Percentiles rank a stretch among this genome's conserved stretches.
Conservation (phyloP, 176 grass and related monocot species). For the Rhynchospora tenuis region DNA sequence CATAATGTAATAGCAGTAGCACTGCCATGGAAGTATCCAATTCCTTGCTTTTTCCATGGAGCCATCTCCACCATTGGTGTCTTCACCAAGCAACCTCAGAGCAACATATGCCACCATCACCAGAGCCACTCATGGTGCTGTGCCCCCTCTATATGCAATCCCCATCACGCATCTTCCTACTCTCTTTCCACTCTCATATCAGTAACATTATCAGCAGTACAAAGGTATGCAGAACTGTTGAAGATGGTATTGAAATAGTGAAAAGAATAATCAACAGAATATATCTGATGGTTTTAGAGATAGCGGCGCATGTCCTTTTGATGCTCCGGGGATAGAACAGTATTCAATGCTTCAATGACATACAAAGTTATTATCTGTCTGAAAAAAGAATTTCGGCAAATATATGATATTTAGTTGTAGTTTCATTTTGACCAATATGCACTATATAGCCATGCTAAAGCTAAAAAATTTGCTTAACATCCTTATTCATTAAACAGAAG, state of each 20-base stretch:
- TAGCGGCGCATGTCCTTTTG: conserved; percentile 25
- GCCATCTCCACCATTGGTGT: conserved; percentile 51
- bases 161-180: conserved; percentile 89
- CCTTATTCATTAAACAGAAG: background rate
- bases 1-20: conserved; percentile 84
- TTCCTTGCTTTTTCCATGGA: conserved; percentile 74
- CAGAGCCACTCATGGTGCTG: conserved; percentile 93
- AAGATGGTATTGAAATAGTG: background rate
- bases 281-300: conserved; percentile 31
- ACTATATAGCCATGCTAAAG: background rate
- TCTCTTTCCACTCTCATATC: conserved; percentile 31
- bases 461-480: background rate
- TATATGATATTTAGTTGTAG: too few relatives aligned
- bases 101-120: conserved; percentile 65
- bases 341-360: conserved; percentile 24
- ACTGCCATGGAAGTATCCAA: conserved; percentile 87
- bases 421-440: background rate
- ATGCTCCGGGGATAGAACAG: conserved; percentile 22
- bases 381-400: background rate
- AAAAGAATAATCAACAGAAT: background rate
- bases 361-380: conserved; percentile 25
- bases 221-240: background rate
- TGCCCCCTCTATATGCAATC: conserved; percentile 80
- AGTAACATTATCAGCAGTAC: background rate
- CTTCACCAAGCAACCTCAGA: conserved; percentile 90